phyloP scores from a whole-genome alignment of 768 basidiomycete genomes.

The Pleurotus platypus region DNA sequence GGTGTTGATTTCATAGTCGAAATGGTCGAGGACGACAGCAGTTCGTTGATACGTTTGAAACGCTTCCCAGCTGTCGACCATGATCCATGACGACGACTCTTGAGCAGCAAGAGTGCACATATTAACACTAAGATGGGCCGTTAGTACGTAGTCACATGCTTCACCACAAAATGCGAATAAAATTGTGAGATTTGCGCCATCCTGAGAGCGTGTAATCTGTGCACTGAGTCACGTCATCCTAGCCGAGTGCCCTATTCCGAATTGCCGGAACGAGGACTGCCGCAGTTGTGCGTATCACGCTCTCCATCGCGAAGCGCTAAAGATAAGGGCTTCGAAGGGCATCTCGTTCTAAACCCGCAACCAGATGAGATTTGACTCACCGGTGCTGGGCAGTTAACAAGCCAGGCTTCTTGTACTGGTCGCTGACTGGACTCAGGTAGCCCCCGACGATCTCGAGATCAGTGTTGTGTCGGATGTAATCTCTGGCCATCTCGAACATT shows the following conservation, averaged over 20 bases:
- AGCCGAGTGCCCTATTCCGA: conserved; percentile 14
- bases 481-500: conserved; percentile 99
- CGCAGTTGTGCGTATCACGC: not conserved
- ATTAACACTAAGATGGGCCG: conserved; percentile 49
- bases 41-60: conserved; percentile 94
- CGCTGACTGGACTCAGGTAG: conserved; percentile 94
- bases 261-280: conserved; percentile 18
- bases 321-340: not conserved
- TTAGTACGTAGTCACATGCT: too few relatives aligned
- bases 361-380: conserved; percentile 46
- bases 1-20: conserved; percentile 91
- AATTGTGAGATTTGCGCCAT: too few relatives aligned
- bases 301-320: not conserved
- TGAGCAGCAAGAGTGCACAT: conserved; percentile 91
- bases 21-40: conserved; percentile 95
- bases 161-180: too few relatives aligned
- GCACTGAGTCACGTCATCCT: not conserved
- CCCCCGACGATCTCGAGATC: conserved; percentile 93
- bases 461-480: conserved; percentile 90
- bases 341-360: conserved; percentile 4
- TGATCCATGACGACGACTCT: conserved; percentile 89
- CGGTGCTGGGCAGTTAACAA: conserved; percentile 84
- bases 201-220: not conserved
- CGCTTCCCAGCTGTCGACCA: conserved; percentile 98
- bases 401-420: conserved; percentile 96